A percentile compares a stretch with the other conserved stretches of the same genome.
These are phyloP conservation scores for Diaporthe australafricana DNA, from an alignment of 2,329 filamentous ascomycete species.

Conservation along the genomic window DNA sequence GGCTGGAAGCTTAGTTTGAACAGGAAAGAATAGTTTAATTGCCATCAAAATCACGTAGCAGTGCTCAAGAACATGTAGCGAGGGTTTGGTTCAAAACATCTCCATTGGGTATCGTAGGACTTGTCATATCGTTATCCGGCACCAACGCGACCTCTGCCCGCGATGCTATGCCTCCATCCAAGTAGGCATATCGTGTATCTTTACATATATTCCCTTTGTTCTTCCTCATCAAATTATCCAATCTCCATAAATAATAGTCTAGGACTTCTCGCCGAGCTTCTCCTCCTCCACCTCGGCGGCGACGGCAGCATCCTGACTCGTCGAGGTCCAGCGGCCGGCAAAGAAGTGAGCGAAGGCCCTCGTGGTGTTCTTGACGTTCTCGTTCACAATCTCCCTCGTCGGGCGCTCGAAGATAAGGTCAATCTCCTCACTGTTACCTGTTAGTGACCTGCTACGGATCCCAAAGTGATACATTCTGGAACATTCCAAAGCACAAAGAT, in stretches of 20 bases:
- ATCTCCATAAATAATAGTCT: neutral
- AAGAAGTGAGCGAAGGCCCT: conserved; percentile 36
- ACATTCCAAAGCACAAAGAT: too few relatives aligned
- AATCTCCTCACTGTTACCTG: conserved; percentile 81
- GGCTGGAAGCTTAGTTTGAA: too few relatives aligned
- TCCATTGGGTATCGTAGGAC: conserved; percentile 32
- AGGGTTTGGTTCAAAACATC: neutral
- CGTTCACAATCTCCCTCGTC: conserved; percentile 69
- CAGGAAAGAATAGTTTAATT: too few relatives aligned
- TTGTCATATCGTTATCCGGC: conserved; percentile 18
- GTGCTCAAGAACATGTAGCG: too few relatives aligned
- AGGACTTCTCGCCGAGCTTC: conserved; percentile 36
- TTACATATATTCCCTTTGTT: neutral
- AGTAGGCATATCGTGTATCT: neutral
- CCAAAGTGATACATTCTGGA: too few relatives aligned
- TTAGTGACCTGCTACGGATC: too few relatives aligned
- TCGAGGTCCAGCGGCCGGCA: conserved; percentile 28
- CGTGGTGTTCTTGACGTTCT: conserved; percentile 60
- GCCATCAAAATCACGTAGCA: too few relatives aligned
- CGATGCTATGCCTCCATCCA: neutral
- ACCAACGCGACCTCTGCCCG: neutral
- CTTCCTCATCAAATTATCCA: neutral
- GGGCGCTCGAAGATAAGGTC: conserved; percentile 74
- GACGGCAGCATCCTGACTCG: conserved; percentile 24
- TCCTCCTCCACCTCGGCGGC: conserved; percentile 26